These are phyloP conservation scores for Hyaloscypha variabilis DNA, from an alignment of 495 filamentous ascomycete genomes.

Conservation along the genomic window DNA sequence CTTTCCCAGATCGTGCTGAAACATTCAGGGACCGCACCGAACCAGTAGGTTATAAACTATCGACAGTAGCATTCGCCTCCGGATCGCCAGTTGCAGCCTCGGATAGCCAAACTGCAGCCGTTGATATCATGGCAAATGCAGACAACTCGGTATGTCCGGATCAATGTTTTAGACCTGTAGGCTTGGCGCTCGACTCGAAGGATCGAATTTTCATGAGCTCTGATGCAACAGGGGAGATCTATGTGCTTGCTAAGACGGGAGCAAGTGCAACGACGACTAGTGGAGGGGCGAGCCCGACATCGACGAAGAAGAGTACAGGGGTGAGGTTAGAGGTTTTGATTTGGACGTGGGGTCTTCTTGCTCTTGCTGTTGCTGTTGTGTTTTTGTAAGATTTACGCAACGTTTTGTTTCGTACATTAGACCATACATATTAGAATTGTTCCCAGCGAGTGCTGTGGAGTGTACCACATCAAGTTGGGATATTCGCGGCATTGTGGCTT, in stretches of 20 bases:
- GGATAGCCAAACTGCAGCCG: conserved; percentile 43
- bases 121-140: conserved; percentile 53
- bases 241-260: conserved; percentile 42
- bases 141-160: conserved; percentile 46
- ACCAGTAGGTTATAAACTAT: conserved; percentile 58
- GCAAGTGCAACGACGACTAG: background rate
- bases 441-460: too few species aligned
- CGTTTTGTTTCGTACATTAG: background rate
- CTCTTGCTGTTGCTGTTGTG: background rate
- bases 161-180: conserved; percentile 58
- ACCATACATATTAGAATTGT: background rate
- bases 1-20: background rate
- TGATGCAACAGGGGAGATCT: conserved; percentile 61
- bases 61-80: conserved; percentile 37
- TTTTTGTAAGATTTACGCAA: background rate
- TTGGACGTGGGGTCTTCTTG: background rate
- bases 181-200: conserved; percentile 49
- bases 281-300: background rate
- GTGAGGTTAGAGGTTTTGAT: background rate
- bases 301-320: background rate
- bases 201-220: conserved; percentile 58
- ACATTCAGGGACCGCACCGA: conserved; percentile 48
- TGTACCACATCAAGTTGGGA: too few species aligned
- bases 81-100: conserved; percentile 44
- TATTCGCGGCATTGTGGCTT: too few species aligned